Evolutionary conservation across 2,329 filamentous ascomycete genomes (phyloP).

Genomic region (Phyllosticta citrichinensis): DNA sequence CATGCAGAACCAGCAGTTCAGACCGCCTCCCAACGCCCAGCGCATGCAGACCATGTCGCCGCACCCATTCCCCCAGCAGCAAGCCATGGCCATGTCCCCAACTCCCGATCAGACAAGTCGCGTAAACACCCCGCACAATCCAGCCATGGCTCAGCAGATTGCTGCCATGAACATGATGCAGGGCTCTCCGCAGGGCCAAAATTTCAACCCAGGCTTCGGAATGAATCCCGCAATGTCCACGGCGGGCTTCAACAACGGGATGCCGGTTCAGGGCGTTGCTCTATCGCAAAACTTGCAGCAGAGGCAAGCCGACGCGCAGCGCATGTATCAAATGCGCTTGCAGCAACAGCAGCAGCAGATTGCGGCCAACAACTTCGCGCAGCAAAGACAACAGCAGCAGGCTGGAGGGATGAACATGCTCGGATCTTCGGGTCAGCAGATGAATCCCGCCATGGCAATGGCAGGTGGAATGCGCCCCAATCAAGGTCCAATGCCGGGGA

Average conservation of each 20-base stretch:
- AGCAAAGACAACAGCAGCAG: conserved; percentile 22
- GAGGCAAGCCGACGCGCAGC: conserved; percentile 53
- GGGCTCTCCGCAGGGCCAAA: conserved; percentile 23
- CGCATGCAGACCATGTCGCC: conserved; percentile 85
- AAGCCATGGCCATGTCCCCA: conserved; percentile 66
- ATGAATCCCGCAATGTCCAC: conserved; percentile 18
- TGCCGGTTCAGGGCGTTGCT: conserved; percentile 38
- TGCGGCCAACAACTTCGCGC: conserved; percentile 29
- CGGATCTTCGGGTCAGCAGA: conserved; percentile 20
- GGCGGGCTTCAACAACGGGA: conserved; percentile 30
- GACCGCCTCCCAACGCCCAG: conserved; percentile 55
- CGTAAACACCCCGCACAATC: conserved; percentile 59
- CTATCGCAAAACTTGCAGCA: conserved; percentile 40
- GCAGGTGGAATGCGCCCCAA: conserved; percentile 9
- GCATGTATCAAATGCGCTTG: conserved; percentile 77
- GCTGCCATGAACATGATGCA: conserved; percentile 25
- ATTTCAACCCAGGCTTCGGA: conserved; percentile 30
- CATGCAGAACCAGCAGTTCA: conserved; percentile 69
- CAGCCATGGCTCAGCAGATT: conserved; percentile 34
- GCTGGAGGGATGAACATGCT: conserved; percentile 27
- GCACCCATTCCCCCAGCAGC: conserved; percentile 73
- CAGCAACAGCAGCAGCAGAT: conserved; percentile 63
- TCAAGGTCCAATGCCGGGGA: conserved; percentile 8
- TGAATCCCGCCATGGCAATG: conserved; percentile 11
- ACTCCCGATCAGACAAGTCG: conserved; percentile 51